phyloP scores from a whole-genome alignment of 108 stramenopile genomes.

The Cyclotella sp. region DNA sequence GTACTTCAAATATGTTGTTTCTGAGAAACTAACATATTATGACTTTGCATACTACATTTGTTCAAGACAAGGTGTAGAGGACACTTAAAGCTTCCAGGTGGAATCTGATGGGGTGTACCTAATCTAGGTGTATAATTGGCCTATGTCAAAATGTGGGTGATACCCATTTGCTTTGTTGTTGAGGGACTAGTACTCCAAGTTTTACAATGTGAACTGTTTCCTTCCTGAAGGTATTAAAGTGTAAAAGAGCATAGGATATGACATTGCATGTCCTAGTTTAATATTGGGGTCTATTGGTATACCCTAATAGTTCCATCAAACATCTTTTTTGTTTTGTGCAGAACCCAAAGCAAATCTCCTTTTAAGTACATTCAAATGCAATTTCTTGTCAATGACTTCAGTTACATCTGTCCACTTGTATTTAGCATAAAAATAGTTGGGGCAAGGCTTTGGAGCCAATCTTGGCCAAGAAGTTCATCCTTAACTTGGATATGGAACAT shows the following conservation, averaged over 20 bases:
- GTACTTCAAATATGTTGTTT: too few species aligned
- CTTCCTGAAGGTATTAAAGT: conserved; percentile 34
- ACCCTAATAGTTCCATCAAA: conserved; percentile 50
- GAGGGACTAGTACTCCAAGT: conserved; percentile 21
- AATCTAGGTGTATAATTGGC: too few species aligned
- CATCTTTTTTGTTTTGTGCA: conserved; percentile 23
- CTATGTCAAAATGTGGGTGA: too few species aligned
- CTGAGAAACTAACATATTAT: too few species aligned
- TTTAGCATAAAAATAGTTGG: conserved; percentile 6
- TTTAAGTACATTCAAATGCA: conserved; percentile 40
- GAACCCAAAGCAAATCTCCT: conserved; percentile 9
- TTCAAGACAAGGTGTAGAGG: too few species aligned
- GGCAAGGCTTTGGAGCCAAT: conserved; percentile 11
- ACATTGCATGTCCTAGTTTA: conserved; percentile 23
- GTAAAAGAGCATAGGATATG: conserved; percentile 37
- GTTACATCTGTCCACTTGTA: background rate
- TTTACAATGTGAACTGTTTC: conserved; percentile 28
- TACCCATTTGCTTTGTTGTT: conserved; percentile 20
- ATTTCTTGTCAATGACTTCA: background rate
- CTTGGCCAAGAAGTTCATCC: conserved; percentile 1
- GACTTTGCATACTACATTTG: too few species aligned
- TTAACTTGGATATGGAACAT: conserved; percentile 1
- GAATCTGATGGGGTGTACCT: too few species aligned
- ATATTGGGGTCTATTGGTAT: conserved; percentile 31
- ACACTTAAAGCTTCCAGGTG: too few species aligned